phyloP scores from a whole-genome alignment of 441 rosid species.

The Jatropha multifida region DNA sequence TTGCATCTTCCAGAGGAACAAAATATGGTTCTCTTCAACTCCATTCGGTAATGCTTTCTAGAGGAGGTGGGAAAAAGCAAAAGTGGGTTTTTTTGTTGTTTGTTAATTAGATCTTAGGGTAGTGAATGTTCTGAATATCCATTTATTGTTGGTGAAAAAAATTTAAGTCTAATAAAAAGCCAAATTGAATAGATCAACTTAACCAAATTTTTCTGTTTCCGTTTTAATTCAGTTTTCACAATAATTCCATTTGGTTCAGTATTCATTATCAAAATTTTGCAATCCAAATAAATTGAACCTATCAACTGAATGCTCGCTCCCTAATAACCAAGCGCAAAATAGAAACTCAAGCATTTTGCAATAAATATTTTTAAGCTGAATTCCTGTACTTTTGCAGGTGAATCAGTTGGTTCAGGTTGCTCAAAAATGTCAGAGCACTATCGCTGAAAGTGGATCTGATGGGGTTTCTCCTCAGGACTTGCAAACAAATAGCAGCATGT shows the following conservation, averaged over 20 bases:
- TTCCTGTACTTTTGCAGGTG: slow-evolving; percentile 51
- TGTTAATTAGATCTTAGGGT: not conserved
- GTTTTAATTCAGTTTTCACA: too few relatives aligned
- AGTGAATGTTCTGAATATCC: not conserved
- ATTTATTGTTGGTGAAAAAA: not conserved
- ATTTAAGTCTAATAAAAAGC: not conserved
- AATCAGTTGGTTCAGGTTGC: slow-evolving; percentile 94
- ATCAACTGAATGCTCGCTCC: not conserved
- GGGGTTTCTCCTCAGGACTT: slow-evolving; percentile 89
- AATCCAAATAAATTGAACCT: not conserved
- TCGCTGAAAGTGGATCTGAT: slow-evolving; percentile 87
- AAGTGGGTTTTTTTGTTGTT: not conserved
- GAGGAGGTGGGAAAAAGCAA: not conserved
- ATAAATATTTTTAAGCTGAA: slow-evolving; percentile 12
- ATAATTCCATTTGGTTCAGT: not conserved
- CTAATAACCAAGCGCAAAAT: not conserved
- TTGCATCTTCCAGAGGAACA: not conserved
- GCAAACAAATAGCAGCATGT: slow-evolving; percentile 94
- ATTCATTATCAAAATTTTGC: not conserved
- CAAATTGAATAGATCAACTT: not conserved
- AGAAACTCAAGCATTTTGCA: not conserved
- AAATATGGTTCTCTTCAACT: not conserved
- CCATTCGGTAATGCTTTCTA: not conserved
- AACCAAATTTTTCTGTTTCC: too few relatives aligned
- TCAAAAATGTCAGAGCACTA: slow-evolving; percentile 93